Base-by-base conservation (phyloP, 2,329 filamentous ascomycete genomes). In the Pyricularia sp. region DNA sequence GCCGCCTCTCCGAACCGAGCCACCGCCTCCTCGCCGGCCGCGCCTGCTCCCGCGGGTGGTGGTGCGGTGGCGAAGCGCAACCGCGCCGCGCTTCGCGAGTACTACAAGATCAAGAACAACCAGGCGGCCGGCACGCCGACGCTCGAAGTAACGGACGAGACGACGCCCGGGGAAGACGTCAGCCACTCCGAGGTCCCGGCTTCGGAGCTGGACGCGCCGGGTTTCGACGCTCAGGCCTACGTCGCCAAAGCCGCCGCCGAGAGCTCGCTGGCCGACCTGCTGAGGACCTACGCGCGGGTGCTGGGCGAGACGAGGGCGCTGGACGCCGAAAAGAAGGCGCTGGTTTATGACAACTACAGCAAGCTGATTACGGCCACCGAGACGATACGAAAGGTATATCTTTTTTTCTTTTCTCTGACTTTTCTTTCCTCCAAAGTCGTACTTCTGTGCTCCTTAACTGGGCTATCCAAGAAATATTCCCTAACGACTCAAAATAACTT, bases 321-420 rank as follows among this genome's bases (percentile, higher is more conserved):
- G 22, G 94, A 97, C 72, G 93, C 93, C 28, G 94, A 99, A 81
- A 89, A 94, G 75, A 99, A 99, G 78, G 93, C 93, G 1, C 78
- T 99, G 67, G 94, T 99, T 4, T 99, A 99, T 75, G 93, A 99
- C 75, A 99, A 99, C 74, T 99, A 97, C 76, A 94, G 89, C 70
- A 97, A 97, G 77, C 78, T 99, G 69, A 97, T 99, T 69, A 85
- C 88, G n/a, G 94, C 94, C 1, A 97, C 96, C 12, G 93, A 96
- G 75, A 97, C 93, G 3, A 99, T 99, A 71, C 84, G 90, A 62
- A 91, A 90, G 78, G 84, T 85, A 22, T 33, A 66, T 65, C 66
- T 40, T 60, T 16, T 24, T 65, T 24, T 59, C 10, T 13, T 44
- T 28, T 22, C 26, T 5, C n/a, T 30, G 19, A 26, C 13, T 68